Base-by-base conservation (phyloP, 1,284 basidiomycete species). In the Laetiporus sulphureus region DNA sequence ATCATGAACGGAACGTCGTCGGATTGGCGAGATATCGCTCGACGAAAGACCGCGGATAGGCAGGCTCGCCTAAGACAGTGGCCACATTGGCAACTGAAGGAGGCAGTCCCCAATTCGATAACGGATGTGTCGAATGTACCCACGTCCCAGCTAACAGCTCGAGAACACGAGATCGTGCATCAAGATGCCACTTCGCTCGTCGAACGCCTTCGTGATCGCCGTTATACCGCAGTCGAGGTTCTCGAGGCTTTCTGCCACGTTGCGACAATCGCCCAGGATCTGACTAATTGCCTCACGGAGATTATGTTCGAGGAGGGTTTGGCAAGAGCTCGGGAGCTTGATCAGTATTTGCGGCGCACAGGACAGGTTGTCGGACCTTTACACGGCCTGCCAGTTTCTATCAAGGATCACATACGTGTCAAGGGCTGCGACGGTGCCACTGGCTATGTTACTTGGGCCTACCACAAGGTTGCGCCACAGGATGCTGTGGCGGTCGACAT, bases 221-320 rank as follows among this genome's bases (percentile, higher is more conserved):
- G 52, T 7, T 65, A 61, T 41, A 61, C 58, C 21, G 59, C 63
- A 20, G 50, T 62, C 16, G 63, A 67, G 48, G 61, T 65, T 36
- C 42, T 57, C 23, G 46, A 51, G 36, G 62, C 64, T 4, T 63
- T 58, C 50, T 63, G 59, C 42, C 62, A 65, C 41, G 62, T 56
- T 41, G 65, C 64, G 29, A 54, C 54, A 20, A 53, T 64, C 34
- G 62, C 64, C 18, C 65, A 66, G 46, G 55, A 55, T 41, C 53
- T 65, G 44, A 70, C 67, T 11, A 79, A 79, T 52, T 79, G 77
- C 54, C 57, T 82, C 13, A 75, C 77, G 8, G 77, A 78, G 46
- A 66, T 75, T 34, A 72, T 75, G 52, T 65, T 71, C 48, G 66
- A 70, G 2, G 70, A 78, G 38, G 79, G 71, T 1, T 55, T 79